Conservation (phyloP, 345 rosid species). For the Lagerstroemia speciosa region DNA sequence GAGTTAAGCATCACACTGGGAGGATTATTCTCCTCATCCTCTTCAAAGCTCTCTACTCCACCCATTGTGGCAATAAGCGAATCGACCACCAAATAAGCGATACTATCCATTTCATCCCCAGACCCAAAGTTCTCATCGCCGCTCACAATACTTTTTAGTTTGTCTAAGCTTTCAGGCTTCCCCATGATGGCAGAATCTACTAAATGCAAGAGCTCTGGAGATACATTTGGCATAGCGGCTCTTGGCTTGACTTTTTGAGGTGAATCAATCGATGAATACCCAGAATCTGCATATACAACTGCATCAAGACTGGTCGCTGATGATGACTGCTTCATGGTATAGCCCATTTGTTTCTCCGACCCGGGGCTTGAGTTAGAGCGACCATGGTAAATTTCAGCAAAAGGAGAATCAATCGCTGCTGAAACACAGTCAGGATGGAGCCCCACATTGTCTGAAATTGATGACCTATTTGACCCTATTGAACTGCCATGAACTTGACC, state of each 20-base stretch:
- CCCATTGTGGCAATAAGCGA: constrained; percentile 99
- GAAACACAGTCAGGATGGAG: constrained; percentile 24
- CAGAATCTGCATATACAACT: constrained; percentile 24
- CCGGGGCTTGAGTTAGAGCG: constrained; percentile 46
- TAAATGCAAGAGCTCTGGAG: constrained; percentile 94
- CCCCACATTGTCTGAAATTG: constrained; percentile 39
- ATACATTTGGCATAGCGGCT: constrained; percentile 74
- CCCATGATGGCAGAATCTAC: constrained; percentile 99
- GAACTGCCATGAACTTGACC: constrained; percentile 21
- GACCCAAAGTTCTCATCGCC: constrained; percentile 67
- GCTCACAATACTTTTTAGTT: constrained; percentile 75
- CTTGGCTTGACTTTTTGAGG: constrained; percentile 62
- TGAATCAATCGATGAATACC: constrained; percentile 52
- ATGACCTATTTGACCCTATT: constrained; percentile 26
- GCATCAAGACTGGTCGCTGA: constrained; percentile 58
- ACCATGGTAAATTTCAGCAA: constrained; percentile 31
- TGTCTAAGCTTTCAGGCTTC: constrained; percentile 80
- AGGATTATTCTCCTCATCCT: constrained; percentile 87
- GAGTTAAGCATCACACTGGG: constrained; percentile 99
- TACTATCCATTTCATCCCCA: constrained; percentile 72
- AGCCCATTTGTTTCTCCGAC: constrained; percentile 34
- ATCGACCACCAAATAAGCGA: constrained; percentile 83
- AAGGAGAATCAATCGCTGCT: constrained; percentile 35
- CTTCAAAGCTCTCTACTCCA: constrained; percentile 97
- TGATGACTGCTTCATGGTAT: constrained; percentile 33